Evolutionary conservation across 2,329 filamentous ascomycete species (phyloP), one percentile per base, ranked within the genome.

Genomic region (Nothophaeocryptopus gaeumannii): DNA sequence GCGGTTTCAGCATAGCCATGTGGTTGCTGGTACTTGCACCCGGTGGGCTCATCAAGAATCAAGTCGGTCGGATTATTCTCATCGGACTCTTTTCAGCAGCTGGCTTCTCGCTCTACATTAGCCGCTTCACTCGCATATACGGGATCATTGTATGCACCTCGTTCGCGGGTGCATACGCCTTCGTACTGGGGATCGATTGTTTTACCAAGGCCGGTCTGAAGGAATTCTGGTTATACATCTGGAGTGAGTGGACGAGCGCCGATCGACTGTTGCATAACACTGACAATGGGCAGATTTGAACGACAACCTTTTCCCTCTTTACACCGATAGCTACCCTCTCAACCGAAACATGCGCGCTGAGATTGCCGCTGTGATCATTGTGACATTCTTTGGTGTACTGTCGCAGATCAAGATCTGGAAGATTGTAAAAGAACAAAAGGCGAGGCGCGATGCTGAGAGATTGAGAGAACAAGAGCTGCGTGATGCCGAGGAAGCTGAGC

Each of bases 221-320:
- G 68, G 92, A 97, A 67, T 96, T 96, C 60, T 97, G 92, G 92
- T 79, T 89, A 5, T 97, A 95, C 67, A 78, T 95, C 33, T 97
- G 92, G 92, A 74, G 79, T 82, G 67, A 68, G 78, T 67, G 12
- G 4, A 31, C 15, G 38, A 47, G 20, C 20, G 20, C 31, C n/a
- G 16, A 49, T 26, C 13, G 13, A n/a, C 14, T 33, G 14, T 35
- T 50, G 14, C 14, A 26, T 20, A 39, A 10, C 20, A 40, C 45
- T 53, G 47, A 52, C 37, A 14, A 55, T 63, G 14, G 36, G 29
- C 54, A 83, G 80, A 73, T 39, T 71, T 97, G 34, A 96, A 96
- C 67, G 75, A 83, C 36, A 78, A 86, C 43, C 74, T 90, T 0
- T 97, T 97, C 62, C 91, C 91, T 0, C 72, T 89, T 2, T 80